These are phyloP conservation scores for Cydonia oblonga DNA, from an alignment of 331 rosid species.

Conservation along the genomic window DNA sequence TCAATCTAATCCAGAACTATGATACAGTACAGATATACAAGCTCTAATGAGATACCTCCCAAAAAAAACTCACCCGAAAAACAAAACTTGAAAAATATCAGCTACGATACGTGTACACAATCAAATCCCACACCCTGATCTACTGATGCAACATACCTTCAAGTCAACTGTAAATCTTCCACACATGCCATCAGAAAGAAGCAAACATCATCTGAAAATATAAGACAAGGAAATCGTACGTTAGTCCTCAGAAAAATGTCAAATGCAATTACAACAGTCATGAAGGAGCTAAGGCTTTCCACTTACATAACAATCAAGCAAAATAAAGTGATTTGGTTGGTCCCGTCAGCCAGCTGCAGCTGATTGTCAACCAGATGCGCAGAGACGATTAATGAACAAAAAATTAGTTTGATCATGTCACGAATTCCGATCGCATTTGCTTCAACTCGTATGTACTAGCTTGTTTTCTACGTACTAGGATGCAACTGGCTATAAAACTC, in stretches of 20 bases:
- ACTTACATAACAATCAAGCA: conserved; percentile 45
- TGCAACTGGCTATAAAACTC: conserved; percentile 67
- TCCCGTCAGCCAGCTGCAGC: conserved; percentile 33
- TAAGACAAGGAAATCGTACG: not conserved
- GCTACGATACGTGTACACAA: conserved; percentile 30
- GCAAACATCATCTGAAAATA: conserved; percentile 25
- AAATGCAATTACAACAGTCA: not conserved
- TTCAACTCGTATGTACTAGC: conserved; percentile 13
- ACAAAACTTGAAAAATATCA: conserved; percentile 28
- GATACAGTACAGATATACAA: conserved; percentile 51
- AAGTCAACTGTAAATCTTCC: conserved; percentile 34
- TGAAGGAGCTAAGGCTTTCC: conserved; percentile 9
- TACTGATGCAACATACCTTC: conserved; percentile 29
- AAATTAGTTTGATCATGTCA: conserved; percentile 18
- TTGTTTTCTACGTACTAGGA: conserved; percentile 35
- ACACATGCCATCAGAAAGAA: conserved; percentile 31
- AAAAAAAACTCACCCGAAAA: conserved; percentile 20
- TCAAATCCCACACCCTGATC: conserved; percentile 34
- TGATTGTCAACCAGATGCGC: conserved; percentile 21
- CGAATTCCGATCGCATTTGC: conserved; percentile 16
- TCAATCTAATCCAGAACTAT: conserved; percentile 35
- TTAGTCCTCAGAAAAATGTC: not conserved
- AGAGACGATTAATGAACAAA: conserved; percentile 18
- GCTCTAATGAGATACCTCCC: conserved; percentile 29
- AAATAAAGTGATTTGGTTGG: conserved; percentile 23